phyloP scores from a whole-genome alignment of 495 filamentous ascomycete species.

The Daldinia concentrica region DNA sequence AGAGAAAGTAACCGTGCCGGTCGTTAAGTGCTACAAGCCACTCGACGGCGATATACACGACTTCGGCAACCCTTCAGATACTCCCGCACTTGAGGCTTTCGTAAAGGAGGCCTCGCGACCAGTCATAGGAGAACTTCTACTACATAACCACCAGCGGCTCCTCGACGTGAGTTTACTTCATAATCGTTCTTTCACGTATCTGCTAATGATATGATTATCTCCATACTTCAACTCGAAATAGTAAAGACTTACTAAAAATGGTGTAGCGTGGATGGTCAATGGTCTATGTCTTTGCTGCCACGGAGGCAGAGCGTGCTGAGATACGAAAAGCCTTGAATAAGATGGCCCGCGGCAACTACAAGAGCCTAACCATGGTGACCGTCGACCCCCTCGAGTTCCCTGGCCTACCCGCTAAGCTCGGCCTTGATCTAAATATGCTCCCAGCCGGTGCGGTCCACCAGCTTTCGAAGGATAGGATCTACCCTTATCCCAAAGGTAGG shows the following conservation, averaged over 20 bases:
- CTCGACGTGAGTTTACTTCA: slow-evolving; percentile 46
- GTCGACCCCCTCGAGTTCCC: slow-evolving; percentile 57
- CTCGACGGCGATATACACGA: slow-evolving; percentile 46
- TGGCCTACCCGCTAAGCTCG: slow-evolving; percentile 48
- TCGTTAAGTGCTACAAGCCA: slow-evolving; percentile 50
- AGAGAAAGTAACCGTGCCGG: slow-evolving; percentile 33
- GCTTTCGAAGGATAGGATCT: slow-evolving; percentile 49
- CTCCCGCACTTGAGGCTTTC: slow-evolving; percentile 45
- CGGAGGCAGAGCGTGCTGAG: slow-evolving; percentile 37
- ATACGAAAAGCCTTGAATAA: slow-evolving; percentile 48
- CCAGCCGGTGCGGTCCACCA: slow-evolving; percentile 51
- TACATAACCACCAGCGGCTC: slow-evolving; percentile 48
- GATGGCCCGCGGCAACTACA: slow-evolving; percentile 52
- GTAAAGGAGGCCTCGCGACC: slow-evolving; percentile 46
- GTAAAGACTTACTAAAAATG: not conserved
- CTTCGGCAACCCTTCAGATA: slow-evolving; percentile 37
- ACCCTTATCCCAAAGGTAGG: slow-evolving; percentile 44
- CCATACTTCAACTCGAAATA: not conserved
- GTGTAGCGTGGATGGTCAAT: slow-evolving; percentile 52
- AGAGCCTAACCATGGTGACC: slow-evolving; percentile 51
- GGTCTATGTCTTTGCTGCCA: slow-evolving; percentile 54
- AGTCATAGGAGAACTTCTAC: slow-evolving; percentile 53
- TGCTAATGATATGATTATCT: not conserved
- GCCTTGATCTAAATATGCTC: slow-evolving; percentile 41
- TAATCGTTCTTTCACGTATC: not conserved